Conservation (phyloP, 2,329 filamentous ascomycete genomes). For the Leptosphaerulina australis region DNA sequence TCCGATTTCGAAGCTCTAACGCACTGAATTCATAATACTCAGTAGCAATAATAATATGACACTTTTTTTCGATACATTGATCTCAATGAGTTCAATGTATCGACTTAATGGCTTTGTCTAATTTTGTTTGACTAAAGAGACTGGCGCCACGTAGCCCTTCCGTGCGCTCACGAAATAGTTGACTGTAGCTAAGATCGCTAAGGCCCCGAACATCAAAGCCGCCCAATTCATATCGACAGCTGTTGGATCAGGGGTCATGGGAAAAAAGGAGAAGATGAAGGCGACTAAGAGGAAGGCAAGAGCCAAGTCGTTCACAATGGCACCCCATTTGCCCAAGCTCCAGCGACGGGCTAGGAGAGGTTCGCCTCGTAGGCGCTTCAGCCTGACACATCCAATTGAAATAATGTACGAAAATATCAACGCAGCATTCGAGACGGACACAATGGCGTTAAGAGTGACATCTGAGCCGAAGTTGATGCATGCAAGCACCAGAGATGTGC, state of each 20-base stretch:
- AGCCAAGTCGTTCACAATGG: slow-evolving; percentile 46
- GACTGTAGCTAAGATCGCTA: slow-evolving; percentile 19
- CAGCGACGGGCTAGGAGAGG: slow-evolving; percentile 40
- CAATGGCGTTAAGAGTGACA: slow-evolving; percentile 51
- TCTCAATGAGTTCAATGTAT: too few species aligned
- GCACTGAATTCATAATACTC: too few species aligned
- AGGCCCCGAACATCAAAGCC: slow-evolving; percentile 50
- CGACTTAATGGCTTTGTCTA: neutral
- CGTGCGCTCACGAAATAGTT: slow-evolving; percentile 25
- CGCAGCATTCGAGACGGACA: slow-evolving; percentile 41
- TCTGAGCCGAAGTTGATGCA: slow-evolving; percentile 53
- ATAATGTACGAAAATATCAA: slow-evolving; percentile 43
- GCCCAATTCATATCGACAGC: slow-evolving; percentile 55
- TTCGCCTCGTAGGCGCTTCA: slow-evolving; percentile 33
- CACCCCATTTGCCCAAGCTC: slow-evolving; percentile 48
- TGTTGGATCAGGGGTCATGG: slow-evolving; percentile 26
- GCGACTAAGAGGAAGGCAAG: slow-evolving; percentile 44
- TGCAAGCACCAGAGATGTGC: slow-evolving; percentile 45
- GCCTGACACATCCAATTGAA: slow-evolving; percentile 39
- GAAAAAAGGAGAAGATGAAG: slow-evolving; percentile 54
- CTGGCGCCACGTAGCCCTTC: slow-evolving; percentile 21
- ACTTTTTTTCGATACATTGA: too few species aligned
- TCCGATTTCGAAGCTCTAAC: too few species aligned
- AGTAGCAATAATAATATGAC: too few species aligned
- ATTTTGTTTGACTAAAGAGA: slow-evolving; percentile 21